Conservation (phyloP, 2,329 filamentous ascomycete species). For the Cladobotryum protrusum region DNA sequence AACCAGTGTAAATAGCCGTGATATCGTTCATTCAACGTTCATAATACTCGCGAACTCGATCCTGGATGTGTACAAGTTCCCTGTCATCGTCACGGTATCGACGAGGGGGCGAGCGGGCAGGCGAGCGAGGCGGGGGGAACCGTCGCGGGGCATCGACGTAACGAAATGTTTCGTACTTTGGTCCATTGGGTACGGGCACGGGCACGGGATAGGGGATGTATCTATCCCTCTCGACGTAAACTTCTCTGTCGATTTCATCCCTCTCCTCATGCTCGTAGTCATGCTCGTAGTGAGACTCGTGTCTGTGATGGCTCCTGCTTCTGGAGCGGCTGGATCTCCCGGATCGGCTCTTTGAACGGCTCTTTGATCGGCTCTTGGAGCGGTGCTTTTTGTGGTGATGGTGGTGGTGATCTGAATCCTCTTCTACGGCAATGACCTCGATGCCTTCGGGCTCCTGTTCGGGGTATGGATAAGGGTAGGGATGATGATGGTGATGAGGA, state of each 20-base stretch:
- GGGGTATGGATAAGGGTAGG: constrained; percentile 13
- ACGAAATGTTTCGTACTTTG: constrained; percentile 43
- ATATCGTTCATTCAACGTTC: constrained; percentile 6
- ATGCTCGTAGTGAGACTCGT: constrained; percentile 20
- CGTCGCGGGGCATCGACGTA: constrained; percentile 46
- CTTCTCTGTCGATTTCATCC: constrained; percentile 28
- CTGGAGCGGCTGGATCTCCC: constrained; percentile 19
- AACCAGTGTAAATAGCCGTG: too few species aligned
- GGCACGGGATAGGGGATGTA: constrained; percentile 37
- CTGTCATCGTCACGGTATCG: constrained; percentile 24
- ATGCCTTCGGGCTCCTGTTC: constrained; percentile 24
- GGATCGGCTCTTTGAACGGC: constrained; percentile 4
- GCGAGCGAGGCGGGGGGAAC: constrained; percentile 1
- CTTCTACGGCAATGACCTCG: constrained; percentile 34
- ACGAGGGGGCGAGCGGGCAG: constrained; percentile 22
- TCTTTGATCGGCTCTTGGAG: constrained; percentile 15
- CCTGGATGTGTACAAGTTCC: constrained; percentile 16
- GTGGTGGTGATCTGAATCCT: constrained; percentile 22
- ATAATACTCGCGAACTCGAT: constrained; percentile 15
- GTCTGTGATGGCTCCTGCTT: constrained; percentile 22
- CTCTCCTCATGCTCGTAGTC: neutral
- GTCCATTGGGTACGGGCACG: constrained; percentile 33
- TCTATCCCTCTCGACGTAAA: constrained; percentile 48
- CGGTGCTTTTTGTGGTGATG: constrained; percentile 16
- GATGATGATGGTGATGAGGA: constrained; percentile 11